These are phyloP conservation scores for Psilocybe azurescens DNA, from an alignment of 768 basidiomycete species.

Conservation along the genomic window DNA sequence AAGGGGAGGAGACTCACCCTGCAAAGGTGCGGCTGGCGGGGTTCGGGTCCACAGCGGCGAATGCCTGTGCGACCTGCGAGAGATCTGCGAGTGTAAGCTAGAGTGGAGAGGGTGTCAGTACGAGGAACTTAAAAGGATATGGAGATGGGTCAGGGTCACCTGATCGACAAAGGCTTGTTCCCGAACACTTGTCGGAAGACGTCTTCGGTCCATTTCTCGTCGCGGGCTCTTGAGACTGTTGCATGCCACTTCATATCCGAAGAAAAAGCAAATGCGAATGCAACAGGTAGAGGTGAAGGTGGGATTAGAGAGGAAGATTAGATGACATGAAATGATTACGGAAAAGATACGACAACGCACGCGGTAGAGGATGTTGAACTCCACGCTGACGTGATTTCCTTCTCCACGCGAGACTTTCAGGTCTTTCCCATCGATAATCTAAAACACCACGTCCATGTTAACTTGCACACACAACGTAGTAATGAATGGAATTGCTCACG, in stretches of 20 bases:
- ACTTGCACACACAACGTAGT: too few relatives aligned
- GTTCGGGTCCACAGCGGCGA: slow-evolving; percentile 12
- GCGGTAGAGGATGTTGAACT: slow-evolving; percentile 61
- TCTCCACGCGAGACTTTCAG: slow-evolving; percentile 49
- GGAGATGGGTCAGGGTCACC: slow-evolving; percentile 2
- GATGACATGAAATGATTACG: too few relatives aligned
- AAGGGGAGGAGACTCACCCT: too few relatives aligned
- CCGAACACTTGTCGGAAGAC: slow-evolving; percentile 46
- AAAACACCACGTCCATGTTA: neutral
- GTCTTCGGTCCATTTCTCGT: slow-evolving; percentile 56
- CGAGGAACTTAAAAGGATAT: too few relatives aligned
- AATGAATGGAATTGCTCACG: slow-evolving; percentile 22
- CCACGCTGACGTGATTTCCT: slow-evolving; percentile 73
- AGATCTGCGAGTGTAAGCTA: slow-evolving; percentile 18
- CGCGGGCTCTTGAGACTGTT: slow-evolving; percentile 49
- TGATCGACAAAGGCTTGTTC: slow-evolving; percentile 29
- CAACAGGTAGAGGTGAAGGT: too few relatives aligned
- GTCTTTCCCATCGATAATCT: slow-evolving; percentile 44
- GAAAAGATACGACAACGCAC: slow-evolving; percentile 30
- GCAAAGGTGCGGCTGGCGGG: slow-evolving; percentile 15
- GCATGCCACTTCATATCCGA: slow-evolving; percentile 72
- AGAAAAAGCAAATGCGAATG: too few relatives aligned
- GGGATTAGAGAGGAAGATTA: too few relatives aligned
- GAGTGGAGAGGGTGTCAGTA: neutral
- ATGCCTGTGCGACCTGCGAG: slow-evolving; percentile 4